These are phyloP conservation scores for Amaranthus tricolor DNA, from an alignment of 179 eudicot species.

Conservation along the genomic window DNA sequence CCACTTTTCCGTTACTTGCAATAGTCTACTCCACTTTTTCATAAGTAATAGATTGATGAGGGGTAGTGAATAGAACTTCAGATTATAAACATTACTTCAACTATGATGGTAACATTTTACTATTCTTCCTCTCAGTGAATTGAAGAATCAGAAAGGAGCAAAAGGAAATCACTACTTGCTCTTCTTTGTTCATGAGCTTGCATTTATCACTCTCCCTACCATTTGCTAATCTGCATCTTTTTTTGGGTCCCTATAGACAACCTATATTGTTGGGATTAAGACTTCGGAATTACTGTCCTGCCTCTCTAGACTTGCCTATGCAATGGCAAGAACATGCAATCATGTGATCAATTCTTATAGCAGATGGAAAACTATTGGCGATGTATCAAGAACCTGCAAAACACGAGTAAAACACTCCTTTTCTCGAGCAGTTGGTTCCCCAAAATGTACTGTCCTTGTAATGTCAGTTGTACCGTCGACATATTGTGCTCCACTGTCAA, in stretches of 20 bases:
- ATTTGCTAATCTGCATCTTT: too few relatives aligned
- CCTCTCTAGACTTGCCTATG: neutral
- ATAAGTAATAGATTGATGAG: neutral
- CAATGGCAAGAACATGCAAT: conserved; percentile 1
- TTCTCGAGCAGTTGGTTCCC: conserved; percentile 80
- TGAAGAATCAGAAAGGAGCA: neutral
- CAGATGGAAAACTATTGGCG: neutral
- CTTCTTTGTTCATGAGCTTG: neutral
- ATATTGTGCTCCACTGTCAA: conserved; percentile 98
- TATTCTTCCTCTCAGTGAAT: neutral
- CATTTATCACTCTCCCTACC: neutral
- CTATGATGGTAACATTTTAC: neutral
- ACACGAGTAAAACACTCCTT: conserved; percentile 95
- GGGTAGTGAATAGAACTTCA: neutral
- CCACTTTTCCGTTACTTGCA: neutral
- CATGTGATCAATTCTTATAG: conserved; percentile 5
- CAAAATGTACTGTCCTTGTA: conserved; percentile 93
- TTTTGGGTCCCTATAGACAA: too few relatives aligned
- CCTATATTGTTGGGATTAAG: too few relatives aligned
- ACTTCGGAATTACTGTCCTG: neutral
- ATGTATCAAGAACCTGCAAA: conserved; percentile 55
- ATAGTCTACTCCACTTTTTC: neutral
- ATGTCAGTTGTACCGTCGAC: conserved; percentile 97
- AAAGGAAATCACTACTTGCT: neutral
- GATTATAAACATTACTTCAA: neutral